phyloP scores from a whole-genome alignment of 371 early-diverging fungal species.

The Globomyces sp. region DNA sequence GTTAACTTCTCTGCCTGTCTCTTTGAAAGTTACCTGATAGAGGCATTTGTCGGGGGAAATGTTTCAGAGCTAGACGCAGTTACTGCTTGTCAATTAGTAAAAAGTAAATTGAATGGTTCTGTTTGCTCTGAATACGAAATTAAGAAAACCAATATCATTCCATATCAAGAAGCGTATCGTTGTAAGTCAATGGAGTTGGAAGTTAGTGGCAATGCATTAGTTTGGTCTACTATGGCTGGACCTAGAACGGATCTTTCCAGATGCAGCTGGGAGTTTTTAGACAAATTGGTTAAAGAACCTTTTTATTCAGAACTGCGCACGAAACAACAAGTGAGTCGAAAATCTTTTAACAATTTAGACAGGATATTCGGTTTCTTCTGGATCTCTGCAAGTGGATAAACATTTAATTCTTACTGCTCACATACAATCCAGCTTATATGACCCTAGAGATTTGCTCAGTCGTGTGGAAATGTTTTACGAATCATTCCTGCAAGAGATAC shows the following conservation, averaged over 20 bases:
- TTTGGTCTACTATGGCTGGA: constrained; percentile 22
- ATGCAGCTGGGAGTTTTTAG: constrained; percentile 30
- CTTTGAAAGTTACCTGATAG: constrained; percentile 24
- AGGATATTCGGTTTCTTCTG: constrained; percentile 31
- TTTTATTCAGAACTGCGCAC: constrained; percentile 30
- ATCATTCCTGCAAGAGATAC: constrained; percentile 24
- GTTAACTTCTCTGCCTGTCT: constrained; percentile 14
- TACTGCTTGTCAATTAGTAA: constrained; percentile 21
- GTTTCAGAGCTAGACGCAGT: constrained; percentile 2
- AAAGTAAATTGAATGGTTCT: constrained; percentile 15
- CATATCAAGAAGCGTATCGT: background rate
- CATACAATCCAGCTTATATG: constrained; percentile 31
- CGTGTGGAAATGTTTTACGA: constrained; percentile 33
- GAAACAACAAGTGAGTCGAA: constrained; percentile 14
- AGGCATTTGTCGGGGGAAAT: constrained; percentile 39
- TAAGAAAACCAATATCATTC: background rate
- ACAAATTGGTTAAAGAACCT: constrained; percentile 39
- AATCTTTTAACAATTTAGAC: constrained; percentile 2
- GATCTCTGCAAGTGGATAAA: constrained; percentile 20
- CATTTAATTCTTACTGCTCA: constrained; percentile 27
- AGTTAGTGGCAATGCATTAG: constrained; percentile 36
- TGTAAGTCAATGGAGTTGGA: background rate
- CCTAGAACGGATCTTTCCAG: constrained; percentile 6
- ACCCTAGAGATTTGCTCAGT: constrained; percentile 31
- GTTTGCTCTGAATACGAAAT: constrained; percentile 12